phyloP scores from a whole-genome alignment of 495 filamentous ascomycete genomes.

The Penicillium pulvis region DNA sequence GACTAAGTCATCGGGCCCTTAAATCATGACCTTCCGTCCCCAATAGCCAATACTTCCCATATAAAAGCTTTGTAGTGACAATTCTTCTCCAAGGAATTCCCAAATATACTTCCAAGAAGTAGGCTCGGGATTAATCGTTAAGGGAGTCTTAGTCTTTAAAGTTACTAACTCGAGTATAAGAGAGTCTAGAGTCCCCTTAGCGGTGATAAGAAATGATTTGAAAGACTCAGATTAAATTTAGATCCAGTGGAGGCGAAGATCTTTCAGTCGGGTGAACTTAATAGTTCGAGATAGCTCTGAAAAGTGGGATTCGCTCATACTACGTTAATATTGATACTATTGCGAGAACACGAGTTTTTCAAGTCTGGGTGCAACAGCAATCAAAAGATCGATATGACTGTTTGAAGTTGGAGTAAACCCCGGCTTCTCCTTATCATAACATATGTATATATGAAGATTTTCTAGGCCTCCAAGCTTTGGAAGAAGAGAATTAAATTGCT shows the following conservation, averaged over 20 bases:
- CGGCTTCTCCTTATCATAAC: neutral
- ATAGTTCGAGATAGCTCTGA: neutral
- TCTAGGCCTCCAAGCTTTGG: neutral
- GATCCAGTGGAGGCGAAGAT: conserved; percentile 9
- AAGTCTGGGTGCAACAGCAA: conserved; percentile 2
- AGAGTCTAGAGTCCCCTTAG: neutral
- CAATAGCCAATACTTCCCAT: neutral
- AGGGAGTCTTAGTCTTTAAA: neutral
- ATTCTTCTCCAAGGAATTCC: conserved; percentile 1
- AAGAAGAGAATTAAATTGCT: conserved; percentile 4
- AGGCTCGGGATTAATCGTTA: neutral
- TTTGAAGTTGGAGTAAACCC: neutral
- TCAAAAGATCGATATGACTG: conserved; percentile 2
- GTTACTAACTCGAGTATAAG: neutral
- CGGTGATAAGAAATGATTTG: neutral
- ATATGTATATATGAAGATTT: conserved; percentile 8
- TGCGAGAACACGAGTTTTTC: conserved; percentile 7
- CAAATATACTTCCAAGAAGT: neutral
- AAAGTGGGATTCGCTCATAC: neutral
- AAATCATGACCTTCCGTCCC: neutral
- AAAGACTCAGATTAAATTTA: neutral
- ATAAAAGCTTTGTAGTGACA: neutral
- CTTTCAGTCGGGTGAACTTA: conserved; percentile 8
- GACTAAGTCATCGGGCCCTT: neutral
- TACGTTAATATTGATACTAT: neutral